phyloP scores from a whole-genome alignment of 2,329 filamentous ascomycete genomes.

The Aspergillus uvarum region DNA sequence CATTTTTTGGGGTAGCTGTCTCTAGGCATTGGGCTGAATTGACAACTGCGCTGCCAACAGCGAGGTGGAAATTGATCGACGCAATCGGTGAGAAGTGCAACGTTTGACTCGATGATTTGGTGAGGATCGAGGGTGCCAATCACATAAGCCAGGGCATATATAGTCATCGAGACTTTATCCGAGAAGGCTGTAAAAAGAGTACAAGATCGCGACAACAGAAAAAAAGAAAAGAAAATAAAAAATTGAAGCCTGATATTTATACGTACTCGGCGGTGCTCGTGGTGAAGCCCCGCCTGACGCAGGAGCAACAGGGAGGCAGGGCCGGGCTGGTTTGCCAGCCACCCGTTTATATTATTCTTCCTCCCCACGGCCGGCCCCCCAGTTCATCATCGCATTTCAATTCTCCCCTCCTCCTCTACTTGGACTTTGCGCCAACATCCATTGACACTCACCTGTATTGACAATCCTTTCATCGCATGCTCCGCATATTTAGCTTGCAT shows the following conservation, averaged over 20 bases:
- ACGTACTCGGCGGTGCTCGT: conserved; percentile 16
- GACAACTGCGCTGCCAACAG: not conserved
- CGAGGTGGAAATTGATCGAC: not conserved
- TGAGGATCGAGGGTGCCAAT: not conserved
- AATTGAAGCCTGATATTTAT: not conserved
- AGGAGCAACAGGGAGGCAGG: conserved; percentile 9
- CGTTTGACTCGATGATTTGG: not conserved
- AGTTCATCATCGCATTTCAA: conserved; percentile 13
- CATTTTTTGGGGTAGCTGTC: not conserved
- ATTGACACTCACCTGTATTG: not conserved
- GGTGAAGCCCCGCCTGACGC: conserved; percentile 17
- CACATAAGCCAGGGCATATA: not conserved
- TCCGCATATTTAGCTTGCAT: not conserved
- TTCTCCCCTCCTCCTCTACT: not conserved
- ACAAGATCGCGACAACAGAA: not conserved
- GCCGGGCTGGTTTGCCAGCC: conserved; percentile 20
- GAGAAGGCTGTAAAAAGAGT: not conserved
- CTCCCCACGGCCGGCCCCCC: not conserved
- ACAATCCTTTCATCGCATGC: not conserved
- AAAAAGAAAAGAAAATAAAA: not conserved
- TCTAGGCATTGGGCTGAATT: not conserved
- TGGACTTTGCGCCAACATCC: not conserved
- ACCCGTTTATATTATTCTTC: conserved; percentile 16
- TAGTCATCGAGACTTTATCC: not conserved
- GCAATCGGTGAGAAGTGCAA: not conserved